Base-by-base conservation (phyloP, 129 eudicot species). In the Erigeron canadensis region DNA sequence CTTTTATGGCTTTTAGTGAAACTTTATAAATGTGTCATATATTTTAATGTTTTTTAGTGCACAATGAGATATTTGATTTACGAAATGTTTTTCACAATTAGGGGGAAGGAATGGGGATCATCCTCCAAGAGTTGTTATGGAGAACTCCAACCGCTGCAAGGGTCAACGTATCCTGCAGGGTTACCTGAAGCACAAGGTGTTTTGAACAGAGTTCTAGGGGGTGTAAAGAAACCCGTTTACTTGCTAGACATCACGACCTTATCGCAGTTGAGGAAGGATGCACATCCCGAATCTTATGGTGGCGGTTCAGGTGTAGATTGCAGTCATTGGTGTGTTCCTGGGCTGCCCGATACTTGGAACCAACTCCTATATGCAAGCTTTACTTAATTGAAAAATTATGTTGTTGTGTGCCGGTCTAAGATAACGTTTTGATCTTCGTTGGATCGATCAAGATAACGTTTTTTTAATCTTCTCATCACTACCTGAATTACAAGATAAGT, bases 51-150 rank as follows among this genome's bases (percentile, higher is more conserved):
- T 28, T 28, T 28, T 28, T 3, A 28, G 34, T 28, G 34, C 34
- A 28, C 34, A 28, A 28, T 0, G 34, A 28, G 6, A 18, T 10
- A 17, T 10, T 23, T 15, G 28, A 69, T 21, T 66, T 61, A 12
- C 34, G 12, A 56, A 39, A 23, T 43, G 10, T 11, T 10, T 40
- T 60, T 66, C 15, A 63, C 56, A 54, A 38, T 15, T 23, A 89
- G 96, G 72, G 96, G 91, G 23, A 64, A 19, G 15, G 89, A 86
- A 28, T 84, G 89, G 96, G 80, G 83, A 44, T 67, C 89, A 54
- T 74, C 78, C 0, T 61, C 84, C 23, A 83, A 60, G 75, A 83
- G 48, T 23, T 89, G 90, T 60, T 19, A 58, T 8, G 84, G 89
- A 15, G 85, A 86, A 64, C 37, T 69, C 46, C 45, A 65, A 70